Evolutionary conservation across 352 stramenopile species (phyloP), one percentile per base, ranked within the genome.

Genomic region (Globisporangium yorkense): DNA sequence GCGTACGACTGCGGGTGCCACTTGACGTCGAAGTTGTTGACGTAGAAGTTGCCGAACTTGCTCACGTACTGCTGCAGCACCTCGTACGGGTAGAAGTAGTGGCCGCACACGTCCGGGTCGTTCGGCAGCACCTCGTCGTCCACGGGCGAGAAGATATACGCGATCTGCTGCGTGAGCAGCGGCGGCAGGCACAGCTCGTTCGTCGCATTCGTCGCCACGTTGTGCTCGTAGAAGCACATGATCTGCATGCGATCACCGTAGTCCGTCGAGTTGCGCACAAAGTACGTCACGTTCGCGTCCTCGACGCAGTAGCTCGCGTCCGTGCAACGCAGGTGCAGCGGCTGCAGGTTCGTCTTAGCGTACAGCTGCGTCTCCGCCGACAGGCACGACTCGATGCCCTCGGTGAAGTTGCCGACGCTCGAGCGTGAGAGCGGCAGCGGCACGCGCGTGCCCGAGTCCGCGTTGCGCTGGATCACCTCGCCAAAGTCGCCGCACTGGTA

Each of bases 61-160:
- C 57, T 62, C 57, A 70, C 69, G 62, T 88, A 85, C 58, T 76
- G 65, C 61, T 77, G 74, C 54, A 72, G 66, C 53, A 86, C 69
- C 49, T 87, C 80, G 63, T 88, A 89, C 56, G 77, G 80, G 64
- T 87, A 84, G 39, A 88, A 83, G 69, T 89, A 89, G 61, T 81
- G 85, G 47, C 80, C 80, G 50, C 77, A 89, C 47, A 83, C 69
- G 48, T 89, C 75, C 37, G 71, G 71, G 64, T 88, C 77, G 60
- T 89, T 87, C 59, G 70, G 56, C 33, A 71, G 63, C 16, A 77
- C 54, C 53, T 88, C 80, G 27, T 76, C 71, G 2, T 72, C 67
- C 31, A 87, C 65, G 0, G 80, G 80, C 27, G 71, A 70, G 46
- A 89, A 51, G 27, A 84, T 62, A 62, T 84, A 81, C 60, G 75